phyloP scores from a whole-genome alignment of 192 early-diverging fungal species.

The Coemansia sp. region DNA sequence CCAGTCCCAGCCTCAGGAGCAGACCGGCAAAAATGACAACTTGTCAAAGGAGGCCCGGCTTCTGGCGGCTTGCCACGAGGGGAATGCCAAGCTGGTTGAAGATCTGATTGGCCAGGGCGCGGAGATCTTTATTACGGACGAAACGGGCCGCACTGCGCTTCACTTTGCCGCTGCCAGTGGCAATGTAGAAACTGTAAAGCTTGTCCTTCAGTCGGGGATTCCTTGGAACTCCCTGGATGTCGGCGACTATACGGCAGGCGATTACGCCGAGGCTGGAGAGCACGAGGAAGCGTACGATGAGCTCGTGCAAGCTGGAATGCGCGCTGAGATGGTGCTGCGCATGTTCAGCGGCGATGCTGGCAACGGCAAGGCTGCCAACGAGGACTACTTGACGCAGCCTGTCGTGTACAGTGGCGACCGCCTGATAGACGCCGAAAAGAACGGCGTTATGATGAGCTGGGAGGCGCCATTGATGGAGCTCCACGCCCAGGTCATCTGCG shows the following conservation, averaged over 20 bases:
- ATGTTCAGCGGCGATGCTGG: conserved; percentile 39
- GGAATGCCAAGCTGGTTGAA: conserved; percentile 42
- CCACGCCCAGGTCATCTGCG: conserved; percentile 76
- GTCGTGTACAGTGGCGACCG: conserved; percentile 78
- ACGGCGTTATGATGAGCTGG: conserved; percentile 99
- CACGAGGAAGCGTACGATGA: conserved; percentile 69
- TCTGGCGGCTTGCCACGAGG: conserved; percentile 45
- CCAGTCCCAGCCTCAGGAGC: not conserved
- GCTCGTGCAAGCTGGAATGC: conserved; percentile 80
- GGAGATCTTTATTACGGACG: conserved; percentile 57
- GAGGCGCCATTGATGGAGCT: conserved; percentile 88
- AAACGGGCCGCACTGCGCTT: conserved; percentile 60
- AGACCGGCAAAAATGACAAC: not conserved
- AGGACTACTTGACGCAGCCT: conserved; percentile 72
- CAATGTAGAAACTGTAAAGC: conserved; percentile 58
- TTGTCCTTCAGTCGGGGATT: conserved; percentile 60
- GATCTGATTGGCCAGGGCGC: conserved; percentile 52
- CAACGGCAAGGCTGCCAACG: conserved; percentile 62
- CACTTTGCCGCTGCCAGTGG: conserved; percentile 72
- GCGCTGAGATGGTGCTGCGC: conserved; percentile 78
- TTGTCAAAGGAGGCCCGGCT: conserved; percentile 38
- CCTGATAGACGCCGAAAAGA: conserved; percentile 79
- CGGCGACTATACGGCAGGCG: conserved; percentile 74
- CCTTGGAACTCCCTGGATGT: conserved; percentile 85
- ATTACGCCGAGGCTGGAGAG: conserved; percentile 71